Conservation (phyloP, 345 rosid species). For the Erodium maritimum region DNA sequence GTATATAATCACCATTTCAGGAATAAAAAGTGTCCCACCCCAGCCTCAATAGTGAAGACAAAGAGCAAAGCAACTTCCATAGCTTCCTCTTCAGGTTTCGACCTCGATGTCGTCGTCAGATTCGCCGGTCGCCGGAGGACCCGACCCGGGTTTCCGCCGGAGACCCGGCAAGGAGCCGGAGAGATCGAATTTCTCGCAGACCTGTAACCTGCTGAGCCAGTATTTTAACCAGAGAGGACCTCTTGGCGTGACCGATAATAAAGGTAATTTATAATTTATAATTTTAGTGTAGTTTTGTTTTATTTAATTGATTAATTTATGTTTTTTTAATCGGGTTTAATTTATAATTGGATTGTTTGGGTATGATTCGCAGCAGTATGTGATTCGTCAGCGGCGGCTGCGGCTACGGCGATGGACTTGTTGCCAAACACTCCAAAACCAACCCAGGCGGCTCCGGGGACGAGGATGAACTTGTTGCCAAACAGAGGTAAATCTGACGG, state of each 20-base stretch:
- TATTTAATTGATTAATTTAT: no score
- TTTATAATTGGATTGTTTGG: slow-evolving; percentile 3
- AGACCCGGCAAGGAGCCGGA: slow-evolving; percentile 26
- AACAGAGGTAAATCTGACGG: slow-evolving; percentile 10
- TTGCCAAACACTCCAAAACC: slow-evolving; percentile 20
- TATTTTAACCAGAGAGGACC: slow-evolving; percentile 50
- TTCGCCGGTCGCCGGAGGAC: neutral
- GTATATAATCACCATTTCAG: no score
- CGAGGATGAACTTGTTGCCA: slow-evolving; percentile 2
- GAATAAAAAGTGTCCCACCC: no score
- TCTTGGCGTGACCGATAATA: slow-evolving; percentile 16
- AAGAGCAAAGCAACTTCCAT: no score
- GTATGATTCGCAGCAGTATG: slow-evolving; percentile 10
- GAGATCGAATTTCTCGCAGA: slow-evolving; percentile 39
- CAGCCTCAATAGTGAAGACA: no score
- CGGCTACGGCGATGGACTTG: slow-evolving; percentile 19
- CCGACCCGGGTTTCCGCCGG: slow-evolving; percentile 16
- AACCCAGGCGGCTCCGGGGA: neutral
- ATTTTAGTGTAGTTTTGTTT: no score
- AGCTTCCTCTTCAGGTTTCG: no score
- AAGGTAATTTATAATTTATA: slow-evolving; percentile 6
- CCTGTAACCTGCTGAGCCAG: slow-evolving; percentile 51
- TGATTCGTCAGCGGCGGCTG: slow-evolving; percentile 12
- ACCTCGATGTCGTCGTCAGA: neutral
- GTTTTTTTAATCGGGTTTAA: no score